Evolutionary conservation across 1,284 basidiomycete species (phyloP).

Genomic region (Malassezia restricta): DNA sequence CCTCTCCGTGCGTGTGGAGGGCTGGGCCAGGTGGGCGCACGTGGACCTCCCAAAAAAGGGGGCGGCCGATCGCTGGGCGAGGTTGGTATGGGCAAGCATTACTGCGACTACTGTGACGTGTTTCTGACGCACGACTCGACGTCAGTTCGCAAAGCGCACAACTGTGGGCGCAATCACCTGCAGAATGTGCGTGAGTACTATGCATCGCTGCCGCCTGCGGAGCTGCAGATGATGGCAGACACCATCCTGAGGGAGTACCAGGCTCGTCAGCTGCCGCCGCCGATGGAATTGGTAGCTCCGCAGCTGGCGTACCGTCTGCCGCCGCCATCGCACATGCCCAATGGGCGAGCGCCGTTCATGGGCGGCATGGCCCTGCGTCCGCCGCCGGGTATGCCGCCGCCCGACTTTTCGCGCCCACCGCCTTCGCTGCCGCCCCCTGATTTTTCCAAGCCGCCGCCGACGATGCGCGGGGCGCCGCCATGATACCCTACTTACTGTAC

Average conservation of each 20-base stretch:
- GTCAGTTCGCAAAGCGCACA: constrained; percentile 89
- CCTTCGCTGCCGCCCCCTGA: constrained; percentile 5
- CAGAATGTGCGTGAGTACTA: constrained; percentile 95
- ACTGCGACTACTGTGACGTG: constrained; percentile 45
- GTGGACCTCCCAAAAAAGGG: too few relatives aligned
- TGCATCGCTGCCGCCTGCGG: constrained; percentile 84
- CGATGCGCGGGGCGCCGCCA: background rate
- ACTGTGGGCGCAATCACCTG: constrained; percentile 88
- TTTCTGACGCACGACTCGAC: constrained; percentile 43
- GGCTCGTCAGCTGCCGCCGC: constrained; percentile 28
- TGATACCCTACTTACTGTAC: background rate
- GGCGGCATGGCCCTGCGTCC: background rate
- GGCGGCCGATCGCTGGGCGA: too few relatives aligned
- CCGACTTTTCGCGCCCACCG: background rate
- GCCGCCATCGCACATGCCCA: constrained; percentile 7
- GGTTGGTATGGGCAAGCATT: constrained; percentile 36
- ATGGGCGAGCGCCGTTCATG: constrained; percentile 1
- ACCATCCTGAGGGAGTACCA: constrained; percentile 86
- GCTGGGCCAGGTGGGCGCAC: too few relatives aligned
- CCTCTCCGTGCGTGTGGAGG: background rate
- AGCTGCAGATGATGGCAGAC: constrained; percentile 90
- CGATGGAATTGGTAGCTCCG: constrained; percentile 20
- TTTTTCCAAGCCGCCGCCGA: constrained; percentile 8
- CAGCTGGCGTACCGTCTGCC: constrained; percentile 7
- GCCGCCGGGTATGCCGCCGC: constrained; percentile 4